phyloP scores from a whole-genome alignment of 2,329 filamentous ascomycete species.

The Colletotrichum sp. region DNA sequence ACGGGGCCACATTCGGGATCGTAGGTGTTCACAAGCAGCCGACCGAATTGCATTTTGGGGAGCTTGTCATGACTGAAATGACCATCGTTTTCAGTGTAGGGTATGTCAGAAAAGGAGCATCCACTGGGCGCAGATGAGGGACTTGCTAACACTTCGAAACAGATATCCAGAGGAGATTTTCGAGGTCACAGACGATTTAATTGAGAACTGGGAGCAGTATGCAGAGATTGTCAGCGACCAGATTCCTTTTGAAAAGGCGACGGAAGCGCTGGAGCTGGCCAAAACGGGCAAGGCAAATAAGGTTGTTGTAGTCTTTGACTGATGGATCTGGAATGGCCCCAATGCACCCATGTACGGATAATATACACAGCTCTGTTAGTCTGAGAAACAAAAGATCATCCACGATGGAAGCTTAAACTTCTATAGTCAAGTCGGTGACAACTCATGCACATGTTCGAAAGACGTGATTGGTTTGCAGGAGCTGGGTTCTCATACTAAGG shows the following conservation, averaged over 20 bases:
- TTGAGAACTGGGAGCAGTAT: constrained; percentile 4
- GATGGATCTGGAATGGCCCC: rapidly evolving
- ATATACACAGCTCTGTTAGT: rapidly evolving
- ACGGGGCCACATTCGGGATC: neutral
- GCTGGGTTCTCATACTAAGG: neutral
- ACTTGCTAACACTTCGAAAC: neutral
- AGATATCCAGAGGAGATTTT: constrained; percentile 8
- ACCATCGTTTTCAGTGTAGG: constrained; percentile 2
- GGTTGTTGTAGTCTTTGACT: constrained; percentile 4
- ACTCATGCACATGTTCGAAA: neutral
- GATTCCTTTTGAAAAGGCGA: neutral
- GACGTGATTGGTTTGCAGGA: neutral
- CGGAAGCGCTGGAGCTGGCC: neutral
- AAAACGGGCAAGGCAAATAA: constrained; percentile 1
- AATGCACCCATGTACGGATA: neutral
- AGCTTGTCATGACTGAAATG: neutral
- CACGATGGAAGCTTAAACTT: neutral
- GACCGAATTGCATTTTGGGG: neutral
- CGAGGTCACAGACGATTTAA: neutral
- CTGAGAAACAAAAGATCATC: neutral
- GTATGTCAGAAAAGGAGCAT: neutral
- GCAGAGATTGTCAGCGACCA: constrained; percentile 3
- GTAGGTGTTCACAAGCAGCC: constrained; percentile 2
- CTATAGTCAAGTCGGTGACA: neutral
- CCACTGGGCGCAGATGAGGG: neutral